Conservation (phyloP, 306 rosid species). For the Castanea crenata region DNA sequence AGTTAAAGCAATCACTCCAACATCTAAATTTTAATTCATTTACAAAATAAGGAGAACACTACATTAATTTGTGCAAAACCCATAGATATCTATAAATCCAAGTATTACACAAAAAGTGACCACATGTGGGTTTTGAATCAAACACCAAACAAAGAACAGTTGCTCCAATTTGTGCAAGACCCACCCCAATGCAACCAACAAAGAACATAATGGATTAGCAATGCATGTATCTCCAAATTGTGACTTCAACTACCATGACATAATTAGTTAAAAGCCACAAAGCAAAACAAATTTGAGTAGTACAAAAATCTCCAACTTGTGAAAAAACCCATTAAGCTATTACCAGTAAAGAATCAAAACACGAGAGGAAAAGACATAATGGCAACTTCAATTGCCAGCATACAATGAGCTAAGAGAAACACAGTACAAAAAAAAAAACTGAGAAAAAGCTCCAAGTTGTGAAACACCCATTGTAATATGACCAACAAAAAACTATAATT, state of each 20-base stretch:
- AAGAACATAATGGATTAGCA: neutral
- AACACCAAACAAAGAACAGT: neutral
- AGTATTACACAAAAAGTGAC: neutral
- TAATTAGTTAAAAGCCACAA: neutral
- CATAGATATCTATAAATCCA: neutral
- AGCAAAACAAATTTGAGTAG: neutral
- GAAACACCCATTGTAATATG: neutral
- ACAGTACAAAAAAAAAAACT: conserved; percentile 7
- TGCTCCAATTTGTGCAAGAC: neutral
- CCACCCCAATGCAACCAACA: neutral
- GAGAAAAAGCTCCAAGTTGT: conserved; percentile 1
- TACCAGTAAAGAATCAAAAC: neutral
- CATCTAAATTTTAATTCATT: neutral
- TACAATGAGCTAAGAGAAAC: neutral
- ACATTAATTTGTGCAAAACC: neutral
- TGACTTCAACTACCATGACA: neutral
- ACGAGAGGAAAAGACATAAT: neutral
- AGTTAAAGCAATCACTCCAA: neutral
- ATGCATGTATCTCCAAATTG: neutral
- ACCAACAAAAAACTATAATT: neutral
- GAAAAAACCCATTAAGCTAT: neutral
- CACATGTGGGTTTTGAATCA: neutral
- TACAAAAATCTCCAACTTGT: neutral
- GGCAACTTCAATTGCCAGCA: neutral
- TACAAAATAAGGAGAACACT: neutral